Evolutionary conservation across 2,329 filamentous ascomycete genomes (phyloP).

Genomic region (Cercospora sesami): DNA sequence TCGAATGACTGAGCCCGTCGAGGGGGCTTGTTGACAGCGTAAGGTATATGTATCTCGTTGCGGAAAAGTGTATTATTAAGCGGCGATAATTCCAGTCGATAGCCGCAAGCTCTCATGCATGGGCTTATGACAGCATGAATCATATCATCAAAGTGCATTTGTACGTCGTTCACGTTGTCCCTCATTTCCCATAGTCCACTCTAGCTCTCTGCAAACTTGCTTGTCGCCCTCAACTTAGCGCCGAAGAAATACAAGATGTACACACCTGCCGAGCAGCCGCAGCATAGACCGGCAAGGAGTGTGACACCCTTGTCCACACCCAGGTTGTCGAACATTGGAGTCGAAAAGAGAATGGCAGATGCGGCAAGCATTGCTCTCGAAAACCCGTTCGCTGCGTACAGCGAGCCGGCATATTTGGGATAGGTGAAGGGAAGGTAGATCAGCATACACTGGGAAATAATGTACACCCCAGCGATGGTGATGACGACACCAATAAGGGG

Average conservation of each 20-base stretch:
- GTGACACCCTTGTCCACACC: conserved; percentile 18
- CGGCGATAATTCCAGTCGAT: neutral
- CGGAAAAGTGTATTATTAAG: neutral
- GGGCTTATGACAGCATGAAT: neutral
- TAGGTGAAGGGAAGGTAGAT: conserved; percentile 44
- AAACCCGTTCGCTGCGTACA: conserved; percentile 63
- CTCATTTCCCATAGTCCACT: neutral
- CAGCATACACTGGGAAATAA: conserved; percentile 46
- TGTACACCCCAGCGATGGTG: conserved; percentile 42
- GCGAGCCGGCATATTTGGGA: conserved; percentile 52
- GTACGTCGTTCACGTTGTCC: neutral
- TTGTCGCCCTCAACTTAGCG: conserved; percentile 2
- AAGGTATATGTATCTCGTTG: neutral
- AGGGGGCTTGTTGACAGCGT: neutral
- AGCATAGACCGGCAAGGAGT: conserved; percentile 9
- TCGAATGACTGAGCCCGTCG: neutral
- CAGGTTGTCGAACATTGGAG: conserved; percentile 16
- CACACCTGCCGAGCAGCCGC: conserved; percentile 8
- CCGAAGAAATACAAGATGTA: conserved; percentile 17
- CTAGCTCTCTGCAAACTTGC: conserved; percentile 15
- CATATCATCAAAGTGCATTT: neutral
- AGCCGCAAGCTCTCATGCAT: neutral
- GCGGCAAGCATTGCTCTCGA: conserved; percentile 25
- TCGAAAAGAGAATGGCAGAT: conserved; percentile 13
- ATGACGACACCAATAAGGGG: conserved; percentile 45